These are phyloP conservation scores for Coelastrella sp. DNA, from an alignment of 139 green algal genomes.

Conservation along the genomic window DNA sequence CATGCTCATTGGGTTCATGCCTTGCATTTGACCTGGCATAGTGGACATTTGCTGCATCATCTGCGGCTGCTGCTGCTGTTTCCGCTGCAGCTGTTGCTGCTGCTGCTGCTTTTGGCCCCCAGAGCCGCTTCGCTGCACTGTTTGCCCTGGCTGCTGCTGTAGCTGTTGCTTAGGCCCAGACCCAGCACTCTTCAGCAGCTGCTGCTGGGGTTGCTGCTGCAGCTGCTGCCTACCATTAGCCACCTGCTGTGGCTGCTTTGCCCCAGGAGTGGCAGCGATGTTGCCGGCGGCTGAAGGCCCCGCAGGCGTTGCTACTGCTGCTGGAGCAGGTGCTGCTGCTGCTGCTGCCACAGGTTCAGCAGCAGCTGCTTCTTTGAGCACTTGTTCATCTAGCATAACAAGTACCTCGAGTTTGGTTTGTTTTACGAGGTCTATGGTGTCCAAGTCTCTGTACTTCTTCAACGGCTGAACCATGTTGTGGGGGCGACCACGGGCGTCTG, in stretches of 20 bases:
- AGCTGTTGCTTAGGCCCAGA: neutral
- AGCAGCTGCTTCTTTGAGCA: neutral
- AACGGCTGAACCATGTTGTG: conserved; percentile 35
- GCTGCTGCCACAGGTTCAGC: neutral
- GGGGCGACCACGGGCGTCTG: neutral
- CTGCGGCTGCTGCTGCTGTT: conserved; percentile 32
- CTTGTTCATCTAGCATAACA: conserved; percentile 7
- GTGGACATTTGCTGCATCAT: neutral
- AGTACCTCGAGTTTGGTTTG: conserved; percentile 19
- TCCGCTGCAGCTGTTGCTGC: neutral
- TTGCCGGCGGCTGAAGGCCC: neutral
- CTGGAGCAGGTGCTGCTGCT: neutral
- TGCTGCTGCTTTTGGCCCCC: neutral
- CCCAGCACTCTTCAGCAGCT: neutral
- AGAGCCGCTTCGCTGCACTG: neutral
- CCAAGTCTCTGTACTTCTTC: neutral
- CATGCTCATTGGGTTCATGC: neutral
- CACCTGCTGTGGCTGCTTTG: neutral
- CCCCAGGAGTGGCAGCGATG: neutral
- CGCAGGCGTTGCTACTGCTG: neutral
- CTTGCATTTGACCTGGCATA: no score
- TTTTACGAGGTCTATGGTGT: conserved; percentile 7
- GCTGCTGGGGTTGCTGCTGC: conserved; percentile 14
- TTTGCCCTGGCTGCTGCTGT: neutral
- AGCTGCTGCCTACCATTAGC: neutral